Percentiles rank a stretch among this genome's conserved stretches.
phyloP scores from a whole-genome alignment of 1,284 basidiomycete genomes.

The Heterobasidion parviporum region DNA sequence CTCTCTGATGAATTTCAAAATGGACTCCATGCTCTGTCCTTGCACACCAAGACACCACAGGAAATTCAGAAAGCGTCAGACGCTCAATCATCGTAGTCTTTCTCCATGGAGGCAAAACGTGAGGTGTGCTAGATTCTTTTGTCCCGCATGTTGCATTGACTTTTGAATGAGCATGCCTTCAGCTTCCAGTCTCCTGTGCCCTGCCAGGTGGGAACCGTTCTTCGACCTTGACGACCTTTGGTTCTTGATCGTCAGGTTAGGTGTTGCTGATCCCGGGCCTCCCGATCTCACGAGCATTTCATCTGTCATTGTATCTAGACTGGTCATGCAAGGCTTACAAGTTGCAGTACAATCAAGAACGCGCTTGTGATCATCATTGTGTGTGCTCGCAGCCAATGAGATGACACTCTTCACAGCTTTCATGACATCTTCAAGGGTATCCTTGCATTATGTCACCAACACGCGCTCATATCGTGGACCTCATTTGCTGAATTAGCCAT shows the following conservation, averaged over 20 bases:
- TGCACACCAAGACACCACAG: slow-evolving; percentile 61
- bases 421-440: too few relatives aligned
- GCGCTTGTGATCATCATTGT: too few relatives aligned
- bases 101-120: background rate
- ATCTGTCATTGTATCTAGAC: background rate
- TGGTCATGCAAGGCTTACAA: background rate
- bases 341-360: too few relatives aligned
- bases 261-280: background rate
- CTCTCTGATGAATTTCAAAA: slow-evolving; percentile 59
- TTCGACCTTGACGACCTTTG: background rate
- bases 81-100: background rate
- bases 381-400: too few relatives aligned
- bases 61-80: slow-evolving; percentile 23
- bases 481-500: too few relatives aligned
- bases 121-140: background rate
- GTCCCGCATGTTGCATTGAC: background rate
- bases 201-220: background rate
- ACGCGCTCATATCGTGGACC: too few relatives aligned
- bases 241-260: background rate
- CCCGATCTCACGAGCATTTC: too few relatives aligned
- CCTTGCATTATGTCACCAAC: too few relatives aligned
- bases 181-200: too few relatives aligned
- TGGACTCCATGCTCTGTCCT: slow-evolving; percentile 69
- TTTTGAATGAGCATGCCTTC: background rate
- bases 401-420: too few relatives aligned